phyloP scores from a whole-genome alignment of 2,329 filamentous ascomycete species.

The Fusarium sp. region DNA sequence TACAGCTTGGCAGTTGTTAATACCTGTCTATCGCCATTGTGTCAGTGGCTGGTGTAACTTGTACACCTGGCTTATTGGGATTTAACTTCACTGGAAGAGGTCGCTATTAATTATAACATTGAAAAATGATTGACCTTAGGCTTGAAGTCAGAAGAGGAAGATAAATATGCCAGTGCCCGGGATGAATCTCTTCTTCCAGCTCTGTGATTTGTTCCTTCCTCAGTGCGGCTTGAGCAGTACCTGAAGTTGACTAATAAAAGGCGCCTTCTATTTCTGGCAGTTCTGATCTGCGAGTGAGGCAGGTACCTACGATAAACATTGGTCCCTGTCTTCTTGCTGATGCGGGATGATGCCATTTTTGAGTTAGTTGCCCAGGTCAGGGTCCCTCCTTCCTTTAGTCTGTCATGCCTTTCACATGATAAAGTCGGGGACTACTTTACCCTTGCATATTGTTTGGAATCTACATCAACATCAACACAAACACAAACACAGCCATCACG shows the following conservation, averaged over 20 bases:
- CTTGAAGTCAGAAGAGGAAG: neutral
- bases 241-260: neutral
- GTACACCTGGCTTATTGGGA: neutral
- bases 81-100: neutral
- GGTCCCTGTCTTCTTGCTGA: neutral
- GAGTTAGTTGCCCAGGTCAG: constrained; percentile 19
- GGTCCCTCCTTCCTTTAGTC: constrained; percentile 20
- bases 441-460: constrained; percentile 44
- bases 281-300: neutral
- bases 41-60: neutral
- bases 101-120: neutral
- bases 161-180: neutral
- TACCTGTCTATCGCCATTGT: neutral
- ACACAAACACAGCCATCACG: neutral
- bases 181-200: neutral
- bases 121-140: neutral
- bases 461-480: constrained; percentile 23
- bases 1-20: neutral
- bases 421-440: constrained; percentile 48
- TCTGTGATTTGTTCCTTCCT: neutral
- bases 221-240: neutral
- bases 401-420: constrained; percentile 42
- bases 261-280: neutral
- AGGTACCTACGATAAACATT: neutral
- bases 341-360: neutral